Conservation (phyloP, 1,284 basidiomycete species). For the Afroboletus lepidellus region DNA sequence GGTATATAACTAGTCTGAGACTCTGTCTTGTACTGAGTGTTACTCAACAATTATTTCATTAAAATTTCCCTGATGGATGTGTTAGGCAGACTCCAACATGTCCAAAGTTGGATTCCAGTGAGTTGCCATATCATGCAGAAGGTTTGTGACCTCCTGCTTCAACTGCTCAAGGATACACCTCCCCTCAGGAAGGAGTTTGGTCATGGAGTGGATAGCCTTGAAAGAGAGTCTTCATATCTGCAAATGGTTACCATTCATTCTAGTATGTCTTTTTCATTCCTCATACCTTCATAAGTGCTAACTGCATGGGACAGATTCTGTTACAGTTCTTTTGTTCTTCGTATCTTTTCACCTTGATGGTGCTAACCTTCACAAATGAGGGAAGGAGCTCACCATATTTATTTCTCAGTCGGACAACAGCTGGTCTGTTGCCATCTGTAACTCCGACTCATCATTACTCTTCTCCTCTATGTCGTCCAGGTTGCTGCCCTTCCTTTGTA, state of each 20-base stretch:
- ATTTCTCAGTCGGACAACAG: too few relatives aligned
- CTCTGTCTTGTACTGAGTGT: too few relatives aligned
- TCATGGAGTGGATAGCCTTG: slow-evolving; percentile 6
- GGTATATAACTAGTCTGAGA: too few relatives aligned
- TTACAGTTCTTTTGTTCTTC: neutral
- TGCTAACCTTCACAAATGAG: too few relatives aligned
- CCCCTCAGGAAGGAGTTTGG: slow-evolving; percentile 1
- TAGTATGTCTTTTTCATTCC: neutral
- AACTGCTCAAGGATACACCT: neutral
- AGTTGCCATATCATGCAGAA: neutral
- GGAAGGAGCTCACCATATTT: too few relatives aligned
- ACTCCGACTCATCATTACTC: too few relatives aligned
- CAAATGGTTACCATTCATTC: neutral
- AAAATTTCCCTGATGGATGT: too few relatives aligned
- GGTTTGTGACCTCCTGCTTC: neutral
- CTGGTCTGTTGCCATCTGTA: too few relatives aligned
- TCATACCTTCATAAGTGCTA: neutral
- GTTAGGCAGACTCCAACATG: slow-evolving; percentile 2
- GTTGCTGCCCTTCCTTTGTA: too few relatives aligned
- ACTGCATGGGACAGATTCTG: neutral
- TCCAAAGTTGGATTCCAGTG: slow-evolving; percentile 2
- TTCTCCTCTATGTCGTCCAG: too few relatives aligned
- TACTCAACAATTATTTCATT: too few relatives aligned
- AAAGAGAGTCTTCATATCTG: slow-evolving; percentile 2
- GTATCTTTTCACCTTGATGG: neutral